phyloP scores from a whole-genome alignment of 768 basidiomycete genomes.

The Lactarius vividus region DNA sequence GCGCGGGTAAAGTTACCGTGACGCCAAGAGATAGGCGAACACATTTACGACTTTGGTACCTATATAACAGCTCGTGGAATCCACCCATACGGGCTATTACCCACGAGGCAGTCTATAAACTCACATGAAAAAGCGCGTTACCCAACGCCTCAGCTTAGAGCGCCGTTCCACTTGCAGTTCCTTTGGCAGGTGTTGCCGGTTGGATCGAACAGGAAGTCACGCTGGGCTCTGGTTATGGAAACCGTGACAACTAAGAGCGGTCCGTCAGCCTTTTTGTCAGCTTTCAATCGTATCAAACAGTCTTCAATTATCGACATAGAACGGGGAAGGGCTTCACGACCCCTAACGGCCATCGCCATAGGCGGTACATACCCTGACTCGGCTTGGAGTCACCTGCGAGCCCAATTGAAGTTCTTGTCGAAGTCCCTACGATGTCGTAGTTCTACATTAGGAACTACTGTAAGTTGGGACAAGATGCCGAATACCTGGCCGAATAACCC shows the following conservation, averaged over 20 bases:
- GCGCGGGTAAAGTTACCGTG: no score
- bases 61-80: background rate
- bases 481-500: constrained; percentile 21
- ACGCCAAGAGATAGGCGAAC: background rate
- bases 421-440: constrained; percentile 55
- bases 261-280: no score
- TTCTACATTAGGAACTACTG: constrained; percentile 64
- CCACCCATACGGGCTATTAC: background rate
- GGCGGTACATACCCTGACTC: constrained; percentile 32
- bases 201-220: constrained; percentile 50
- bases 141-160: constrained; percentile 38
- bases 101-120: background rate
- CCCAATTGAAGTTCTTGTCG: constrained; percentile 50
- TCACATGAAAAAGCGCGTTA: background rate
- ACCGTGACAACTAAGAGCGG: constrained; percentile 50
- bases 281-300: constrained; percentile 31
- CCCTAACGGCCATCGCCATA: background rate
- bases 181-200: constrained; percentile 50
- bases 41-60: background rate
- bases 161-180: constrained; percentile 59
- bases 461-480: background rate
- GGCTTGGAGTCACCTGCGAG: constrained; percentile 60
- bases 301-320: constrained; percentile 62
- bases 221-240: constrained; percentile 49
- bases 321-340: constrained; percentile 48